A percentile compares a stretch with the other conserved stretches of the same genome.
Evolutionary conservation across 2,329 filamentous ascomycete species (phyloP).

Genomic region (Sarocladiaceae sp.): DNA sequence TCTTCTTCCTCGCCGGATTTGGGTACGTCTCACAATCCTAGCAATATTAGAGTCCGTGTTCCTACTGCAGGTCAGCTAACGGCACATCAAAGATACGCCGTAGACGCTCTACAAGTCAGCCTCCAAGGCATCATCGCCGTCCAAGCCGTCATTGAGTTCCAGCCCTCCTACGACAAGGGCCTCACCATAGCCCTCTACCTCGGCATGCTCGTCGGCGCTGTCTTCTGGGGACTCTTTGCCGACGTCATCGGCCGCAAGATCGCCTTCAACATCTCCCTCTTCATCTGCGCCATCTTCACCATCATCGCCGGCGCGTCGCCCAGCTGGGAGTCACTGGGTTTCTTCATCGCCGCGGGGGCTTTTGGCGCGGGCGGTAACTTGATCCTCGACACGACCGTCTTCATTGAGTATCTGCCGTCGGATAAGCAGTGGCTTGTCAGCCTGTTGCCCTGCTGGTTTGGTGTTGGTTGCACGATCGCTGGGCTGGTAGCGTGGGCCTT

Average conservation of each 20-base stretch:
- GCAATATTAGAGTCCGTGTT: conserved; percentile 30
- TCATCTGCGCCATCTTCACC: conserved; percentile 53
- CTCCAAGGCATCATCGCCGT: conserved; percentile 53
- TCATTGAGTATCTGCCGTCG: conserved; percentile 39
- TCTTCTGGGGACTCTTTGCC: conserved; percentile 59
- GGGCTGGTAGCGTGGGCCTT: conserved; percentile 39
- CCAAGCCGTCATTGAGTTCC: conserved; percentile 44
- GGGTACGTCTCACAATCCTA: conserved; percentile 43
- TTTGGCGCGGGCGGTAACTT: conserved; percentile 62
- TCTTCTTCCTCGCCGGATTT: conserved; percentile 56
- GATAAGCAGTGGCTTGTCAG: conserved; percentile 60
- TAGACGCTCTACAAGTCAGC: conserved; percentile 46
- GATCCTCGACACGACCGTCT: conserved; percentile 52
- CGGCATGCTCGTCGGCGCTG: conserved; percentile 41
- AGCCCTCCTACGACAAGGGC: conserved; percentile 38
- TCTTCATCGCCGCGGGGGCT: conserved; percentile 53
- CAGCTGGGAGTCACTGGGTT: conserved; percentile 53
- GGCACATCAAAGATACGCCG: conserved; percentile 43
- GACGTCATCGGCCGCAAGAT: conserved; percentile 59
- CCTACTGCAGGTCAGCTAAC: conserved; percentile 19
- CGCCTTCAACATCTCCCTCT: conserved; percentile 58
- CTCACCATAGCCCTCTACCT: conserved; percentile 50
- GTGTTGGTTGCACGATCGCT: conserved; percentile 38
- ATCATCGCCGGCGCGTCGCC: conserved; percentile 58
- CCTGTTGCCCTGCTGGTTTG: conserved; percentile 49